Percentiles rank a stretch among this genome's conserved stretches.
These are phyloP conservation scores for Dactylellina haptotyla DNA, from an alignment of 2,329 filamentous ascomycete species.

Conservation along the genomic window DNA sequence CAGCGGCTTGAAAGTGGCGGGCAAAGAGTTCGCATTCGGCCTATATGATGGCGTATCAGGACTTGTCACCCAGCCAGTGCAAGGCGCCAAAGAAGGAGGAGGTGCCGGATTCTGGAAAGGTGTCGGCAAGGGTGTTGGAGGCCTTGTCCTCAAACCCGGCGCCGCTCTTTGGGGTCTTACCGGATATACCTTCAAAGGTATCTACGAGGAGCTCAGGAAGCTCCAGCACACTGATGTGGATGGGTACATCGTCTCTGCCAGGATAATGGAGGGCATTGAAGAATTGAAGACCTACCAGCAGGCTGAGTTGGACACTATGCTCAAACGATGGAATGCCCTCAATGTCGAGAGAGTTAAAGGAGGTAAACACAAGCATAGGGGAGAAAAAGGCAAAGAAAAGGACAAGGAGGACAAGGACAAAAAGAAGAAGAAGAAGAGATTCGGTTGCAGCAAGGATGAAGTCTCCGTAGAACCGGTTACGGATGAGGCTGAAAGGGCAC, in stretches of 20 bases:
- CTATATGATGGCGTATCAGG: constrained; percentile 85
- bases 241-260: constrained; percentile 81
- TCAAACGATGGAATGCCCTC: constrained; percentile 72
- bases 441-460: constrained; percentile 30
- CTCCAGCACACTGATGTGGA: constrained; percentile 75
- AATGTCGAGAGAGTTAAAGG: constrained; percentile 70
- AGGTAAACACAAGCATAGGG: constrained; percentile 66
- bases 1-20: constrained; percentile 79
- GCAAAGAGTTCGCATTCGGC: constrained; percentile 79
- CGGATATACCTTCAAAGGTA: constrained; percentile 83
- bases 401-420: constrained; percentile 48
- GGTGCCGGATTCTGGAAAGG: constrained; percentile 77
- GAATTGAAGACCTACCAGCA: constrained; percentile 68
- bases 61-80: constrained; percentile 78
- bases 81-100: constrained; percentile 74
- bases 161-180: constrained; percentile 78
- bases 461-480: constrained; percentile 21
- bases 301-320: constrained; percentile 60
- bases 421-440: constrained; percentile 53
- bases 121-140: constrained; percentile 83
- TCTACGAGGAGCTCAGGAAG: constrained; percentile 80
- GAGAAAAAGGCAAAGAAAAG: constrained; percentile 49
- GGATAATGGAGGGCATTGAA: constrained; percentile 78
- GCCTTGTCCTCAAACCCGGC: constrained; percentile 81
- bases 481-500: constrained; percentile 28